Base-by-base conservation (phyloP, 306 rosid genomes). In the Vachellia pachyceras region DNA sequence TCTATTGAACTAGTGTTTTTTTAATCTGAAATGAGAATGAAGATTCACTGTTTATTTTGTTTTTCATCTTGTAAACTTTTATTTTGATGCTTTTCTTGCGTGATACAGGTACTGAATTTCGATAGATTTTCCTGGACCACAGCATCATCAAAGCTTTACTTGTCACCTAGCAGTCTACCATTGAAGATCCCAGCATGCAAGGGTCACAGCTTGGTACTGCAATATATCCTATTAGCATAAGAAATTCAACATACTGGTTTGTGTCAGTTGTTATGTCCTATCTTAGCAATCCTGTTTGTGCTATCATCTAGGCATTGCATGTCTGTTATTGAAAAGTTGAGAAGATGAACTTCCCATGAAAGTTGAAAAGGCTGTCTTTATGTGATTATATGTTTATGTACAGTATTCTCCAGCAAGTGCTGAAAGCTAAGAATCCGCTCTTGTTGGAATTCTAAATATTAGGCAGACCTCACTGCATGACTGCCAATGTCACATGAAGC, bases 161-260 rank as follows among this genome's bases (percentile, higher is more conserved):
- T 93, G 88, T 95, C 98, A 13, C 98, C 98, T 2, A 95, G 98
- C 82, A 91, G 91, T 76, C 85, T 95, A 58, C 98, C 98, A 35
- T 81, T 93, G 61, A 92, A 90, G 90, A 90, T 93, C 80, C 99
- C 99, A 64, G 94, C 99, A 42, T 95, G 99, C 98, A 95, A 93
- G 92, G 98, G 97, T 66, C 98, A 93, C 82, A 63, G 89, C 73
- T 85, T 95, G 97, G 99, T 95, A 90, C 39, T 47, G 66, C 35
- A 14, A 35, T 65, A 22, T 69, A 69, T 71, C 57, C 73, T 74
- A 73, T 77, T 68, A 25, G 72, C 64, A 25, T 22, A 50, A 55
- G 58, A 41, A 60, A 58, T 20, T 67, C 54, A 44, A 77, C 49
- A 23, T 72, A 14, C 35, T 44, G 23, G 17, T 67, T 55, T 55